Evolutionary conservation across 2,329 filamentous ascomycete genomes (phyloP).

Genomic region (Ceratocystis albifundus): DNA sequence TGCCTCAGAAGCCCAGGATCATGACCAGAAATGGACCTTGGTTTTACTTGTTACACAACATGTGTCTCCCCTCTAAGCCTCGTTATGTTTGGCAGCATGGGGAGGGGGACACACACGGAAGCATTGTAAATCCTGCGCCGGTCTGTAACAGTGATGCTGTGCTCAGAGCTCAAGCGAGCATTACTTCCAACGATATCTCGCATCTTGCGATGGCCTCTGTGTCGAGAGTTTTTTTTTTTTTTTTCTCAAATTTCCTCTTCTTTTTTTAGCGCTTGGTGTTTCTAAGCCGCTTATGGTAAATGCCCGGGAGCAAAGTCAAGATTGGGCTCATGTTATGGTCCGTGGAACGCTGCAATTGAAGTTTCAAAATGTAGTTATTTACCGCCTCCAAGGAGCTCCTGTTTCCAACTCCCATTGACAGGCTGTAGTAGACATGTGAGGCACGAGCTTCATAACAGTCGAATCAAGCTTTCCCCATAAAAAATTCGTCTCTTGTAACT

Average conservation of each 20-base stretch:
- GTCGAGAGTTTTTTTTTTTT: too few relatives aligned
- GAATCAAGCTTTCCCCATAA: not conserved
- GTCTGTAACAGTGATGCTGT: not conserved
- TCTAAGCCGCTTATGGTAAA: not conserved
- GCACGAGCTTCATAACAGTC: not conserved
- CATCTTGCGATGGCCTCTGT: too few relatives aligned
- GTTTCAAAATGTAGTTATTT: not conserved
- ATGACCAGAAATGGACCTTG: not conserved
- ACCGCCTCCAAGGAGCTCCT: not conserved
- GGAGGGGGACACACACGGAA: not conserved
- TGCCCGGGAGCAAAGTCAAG: not conserved
- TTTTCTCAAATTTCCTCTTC: too few relatives aligned
- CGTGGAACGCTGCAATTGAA: not conserved
- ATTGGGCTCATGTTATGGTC: not conserved
- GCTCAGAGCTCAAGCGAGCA: not conserved
- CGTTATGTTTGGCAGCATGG: slow-evolving; percentile 1
- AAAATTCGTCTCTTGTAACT: not conserved
- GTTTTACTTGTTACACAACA: slow-evolving; percentile 21
- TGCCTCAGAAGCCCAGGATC: not conserved
- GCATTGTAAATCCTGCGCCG: not conserved
- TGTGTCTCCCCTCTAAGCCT: not conserved
- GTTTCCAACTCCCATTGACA: not conserved
- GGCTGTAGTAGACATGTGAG: not conserved
- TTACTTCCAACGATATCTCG: not conserved
- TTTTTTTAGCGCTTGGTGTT: not conserved